A percentile compares a stretch with the other conserved stretches of the same genome.
phyloP scores from a whole-genome alignment of 148 eudicot species.

The Beta vulgaris region DNA sequence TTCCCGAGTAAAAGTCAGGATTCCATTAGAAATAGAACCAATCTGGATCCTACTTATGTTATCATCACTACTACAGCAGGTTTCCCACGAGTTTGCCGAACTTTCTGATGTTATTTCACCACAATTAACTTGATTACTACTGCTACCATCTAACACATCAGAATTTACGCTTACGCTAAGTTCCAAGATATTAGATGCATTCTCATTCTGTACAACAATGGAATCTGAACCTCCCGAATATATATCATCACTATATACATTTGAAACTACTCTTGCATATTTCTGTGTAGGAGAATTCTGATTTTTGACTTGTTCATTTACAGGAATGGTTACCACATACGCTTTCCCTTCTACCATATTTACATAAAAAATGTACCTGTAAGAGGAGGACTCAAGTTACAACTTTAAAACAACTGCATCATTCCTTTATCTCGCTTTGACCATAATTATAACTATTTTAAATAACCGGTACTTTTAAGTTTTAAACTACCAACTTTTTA shows the following conservation, averaged over 20 bases:
- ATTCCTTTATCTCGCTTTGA: no score
- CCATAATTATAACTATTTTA: background rate
- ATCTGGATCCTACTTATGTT: no score
- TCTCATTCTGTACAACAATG: background rate
- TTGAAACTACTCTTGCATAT: background rate
- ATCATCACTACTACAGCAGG: no score
- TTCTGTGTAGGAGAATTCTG: background rate
- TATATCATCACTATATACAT: background rate
- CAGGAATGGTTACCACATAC: background rate
- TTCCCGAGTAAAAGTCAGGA: background rate
- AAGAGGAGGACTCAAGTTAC: background rate
- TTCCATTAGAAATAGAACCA: no score
- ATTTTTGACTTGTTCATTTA: background rate
- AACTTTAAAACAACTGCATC: no score
- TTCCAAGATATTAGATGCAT: background rate
- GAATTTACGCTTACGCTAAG: background rate
- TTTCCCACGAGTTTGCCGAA: background rate
- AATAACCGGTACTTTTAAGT: no score
- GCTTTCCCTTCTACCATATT: background rate
- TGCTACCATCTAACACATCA: background rate
- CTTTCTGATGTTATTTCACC: background rate
- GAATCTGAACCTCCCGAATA: background rate
- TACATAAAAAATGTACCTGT: background rate
- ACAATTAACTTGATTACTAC: background rate
- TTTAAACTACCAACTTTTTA: no score